These are phyloP conservation scores for Eucalyptus pauciflora DNA, from an alignment of 345 rosid genomes.

Conservation along the genomic window DNA sequence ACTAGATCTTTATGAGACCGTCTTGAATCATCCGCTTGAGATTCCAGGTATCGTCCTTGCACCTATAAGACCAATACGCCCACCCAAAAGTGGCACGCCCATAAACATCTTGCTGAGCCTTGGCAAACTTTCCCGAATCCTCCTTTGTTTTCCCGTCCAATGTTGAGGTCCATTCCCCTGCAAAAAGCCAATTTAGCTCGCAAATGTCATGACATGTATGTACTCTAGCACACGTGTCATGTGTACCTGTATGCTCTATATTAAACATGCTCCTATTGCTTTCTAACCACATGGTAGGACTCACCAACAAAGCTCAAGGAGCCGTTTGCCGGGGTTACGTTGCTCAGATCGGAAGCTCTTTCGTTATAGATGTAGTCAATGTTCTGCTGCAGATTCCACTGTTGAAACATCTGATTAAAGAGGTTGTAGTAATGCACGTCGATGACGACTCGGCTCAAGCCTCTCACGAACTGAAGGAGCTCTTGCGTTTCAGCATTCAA, in stretches of 20 bases:
- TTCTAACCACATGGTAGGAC: background rate
- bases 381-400: background rate
- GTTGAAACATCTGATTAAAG: accelerated
- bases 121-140: background rate
- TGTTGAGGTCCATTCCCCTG: background rate
- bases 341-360: background rate
- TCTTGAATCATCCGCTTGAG: background rate
- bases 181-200: background rate
- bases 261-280: background rate
- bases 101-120: background rate
- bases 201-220: background rate
- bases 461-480: background rate
- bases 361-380: background rate
- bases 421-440: background rate
- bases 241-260: background rate
- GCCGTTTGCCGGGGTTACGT: background rate
- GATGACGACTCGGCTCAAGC: background rate
- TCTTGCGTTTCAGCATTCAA: accelerated
- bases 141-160: background rate
- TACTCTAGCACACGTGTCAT: background rate
- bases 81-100: background rate
- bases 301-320: background rate
- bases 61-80: background rate
- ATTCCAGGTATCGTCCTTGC: background rate
- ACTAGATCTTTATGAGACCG: background rate